Conservation (phyloP, 306 rosid species). For the Boehmeria nivea region DNA sequence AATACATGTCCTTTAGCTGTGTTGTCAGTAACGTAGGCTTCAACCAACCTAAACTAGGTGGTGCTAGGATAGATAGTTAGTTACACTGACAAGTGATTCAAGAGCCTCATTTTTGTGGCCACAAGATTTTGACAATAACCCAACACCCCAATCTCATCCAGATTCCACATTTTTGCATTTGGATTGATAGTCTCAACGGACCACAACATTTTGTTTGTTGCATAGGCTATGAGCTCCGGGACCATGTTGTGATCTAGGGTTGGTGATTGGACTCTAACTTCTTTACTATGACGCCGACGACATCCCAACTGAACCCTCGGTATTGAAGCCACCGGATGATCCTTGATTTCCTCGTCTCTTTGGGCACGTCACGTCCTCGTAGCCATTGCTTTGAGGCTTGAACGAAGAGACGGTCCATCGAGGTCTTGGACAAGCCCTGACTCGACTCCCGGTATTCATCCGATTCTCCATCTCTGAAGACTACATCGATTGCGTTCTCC, state of each 20-base stretch:
- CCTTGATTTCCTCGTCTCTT: conserved; percentile 71
- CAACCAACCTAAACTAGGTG: conserved; percentile 18
- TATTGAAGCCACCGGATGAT: conserved; percentile 77
- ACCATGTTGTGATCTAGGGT: conserved; percentile 26
- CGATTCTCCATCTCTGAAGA: conserved; percentile 36
- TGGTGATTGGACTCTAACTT: conserved; percentile 51
- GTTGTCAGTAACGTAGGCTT: conserved; percentile 5
- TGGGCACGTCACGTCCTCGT: conserved; percentile 45
- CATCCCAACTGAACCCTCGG: conserved; percentile 72
- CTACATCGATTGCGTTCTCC: conserved; percentile 68
- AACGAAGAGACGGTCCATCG: conserved; percentile 57
- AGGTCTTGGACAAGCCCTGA: conserved; percentile 37
- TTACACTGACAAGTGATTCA: not conserved
- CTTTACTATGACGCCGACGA: conserved; percentile 47
- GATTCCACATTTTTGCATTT: conserved; percentile 16
- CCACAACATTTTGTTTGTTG: conserved; percentile 32
- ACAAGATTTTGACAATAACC: conserved; percentile 22
- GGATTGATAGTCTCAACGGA: conserved; percentile 24
- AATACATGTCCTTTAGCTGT: conserved; percentile 7
- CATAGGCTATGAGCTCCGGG: conserved; percentile 6
- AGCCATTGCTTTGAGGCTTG: conserved; percentile 87
- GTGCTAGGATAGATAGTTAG: conserved; percentile 3
- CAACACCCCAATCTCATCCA: conserved; percentile 30
- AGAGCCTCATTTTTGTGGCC: conserved; percentile 25
- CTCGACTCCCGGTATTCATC: conserved; percentile 19